Evolutionary conservation across 169 alveolate genomes (phyloP), one percentile per base, ranked within the genome.

Genomic region (Eimeria falciformis): DNA sequence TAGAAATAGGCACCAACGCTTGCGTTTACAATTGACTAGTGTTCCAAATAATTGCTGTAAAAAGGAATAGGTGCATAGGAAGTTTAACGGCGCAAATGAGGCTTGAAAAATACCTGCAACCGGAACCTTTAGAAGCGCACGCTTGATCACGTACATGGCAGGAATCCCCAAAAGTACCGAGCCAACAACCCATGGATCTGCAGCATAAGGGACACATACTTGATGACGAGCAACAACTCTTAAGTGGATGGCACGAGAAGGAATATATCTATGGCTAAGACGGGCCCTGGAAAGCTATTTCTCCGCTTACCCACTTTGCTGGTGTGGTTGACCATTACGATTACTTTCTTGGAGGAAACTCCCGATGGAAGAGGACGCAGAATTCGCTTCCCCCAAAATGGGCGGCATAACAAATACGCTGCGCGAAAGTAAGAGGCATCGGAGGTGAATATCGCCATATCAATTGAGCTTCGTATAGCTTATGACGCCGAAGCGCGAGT

Each of bases 111-210:
- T 37, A 71, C 97, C 97, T 6, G 93, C 96, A 77, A 96, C 79
- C 17, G 97, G 97, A 17, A 95, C 83, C 62, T 86, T 86, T 21
- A 78, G 85, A 40, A 96, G 93, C 18, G 95, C 91, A 56, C 94
- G 56, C 77, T 96, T 96, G 91, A 88, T 93, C 71, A 94, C 96
- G 82, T 90, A 96, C 83, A 94, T 92, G 4, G 94, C 27, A 27
- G 88, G 90, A 96, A 95, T 93, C 9, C 93, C 95, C 17, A 93
- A 40, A 33, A 88, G 84, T 58, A 69, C 37, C 14, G 95, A 86
- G 62, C 93, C 85, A 45, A 95, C 40, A 43, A 94, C 66, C 97
- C 97, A 96, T 18, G 97, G 97, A 69, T 96, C 97, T 27, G 93
- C 94, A 21, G 65, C 23, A 33, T 33, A 33, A 33, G 40, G 40